Evolutionary conservation across 2,329 filamentous ascomycete species (phyloP).

Genomic region (Daldinia sp.): DNA sequence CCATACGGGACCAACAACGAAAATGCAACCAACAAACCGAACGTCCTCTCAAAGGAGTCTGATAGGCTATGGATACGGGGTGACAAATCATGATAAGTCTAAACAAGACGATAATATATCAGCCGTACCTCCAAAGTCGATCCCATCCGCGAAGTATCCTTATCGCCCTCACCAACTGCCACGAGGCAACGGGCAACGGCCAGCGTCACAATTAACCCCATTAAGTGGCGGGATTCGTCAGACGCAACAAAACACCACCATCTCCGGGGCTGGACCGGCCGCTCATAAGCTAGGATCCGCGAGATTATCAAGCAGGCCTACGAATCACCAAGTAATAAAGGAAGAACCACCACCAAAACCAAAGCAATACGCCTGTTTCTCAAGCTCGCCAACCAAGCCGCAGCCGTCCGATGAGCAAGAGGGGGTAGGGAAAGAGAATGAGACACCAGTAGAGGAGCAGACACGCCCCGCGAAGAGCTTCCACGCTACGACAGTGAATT

Average conservation of each 20-base stretch:
- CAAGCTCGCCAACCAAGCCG: slow-evolving; percentile 59
- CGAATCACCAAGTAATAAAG: slow-evolving; percentile 31
- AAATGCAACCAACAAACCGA: slow-evolving; percentile 36
- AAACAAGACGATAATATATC: slow-evolving; percentile 24
- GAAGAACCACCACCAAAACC: slow-evolving; percentile 42
- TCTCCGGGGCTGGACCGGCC: slow-evolving; percentile 47
- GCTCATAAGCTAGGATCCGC: slow-evolving; percentile 53
- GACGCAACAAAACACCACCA: slow-evolving; percentile 32
- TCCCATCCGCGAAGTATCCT: slow-evolving; percentile 3
- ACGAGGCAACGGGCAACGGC: slow-evolving; percentile 31
- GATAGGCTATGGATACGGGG: slow-evolving; percentile 44
- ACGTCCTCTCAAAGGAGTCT: slow-evolving; percentile 44
- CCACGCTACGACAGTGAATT: slow-evolving; percentile 60
- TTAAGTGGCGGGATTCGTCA: slow-evolving; percentile 10
- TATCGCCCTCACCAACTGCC: slow-evolving; percentile 38
- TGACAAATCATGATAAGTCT: slow-evolving; percentile 46
- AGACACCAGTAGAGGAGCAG: slow-evolving; percentile 45
- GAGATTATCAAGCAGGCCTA: slow-evolving; percentile 47
- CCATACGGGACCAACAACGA: slow-evolving; percentile 28
- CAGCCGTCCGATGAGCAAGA: slow-evolving; percentile 28
- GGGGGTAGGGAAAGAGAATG: slow-evolving; percentile 41
- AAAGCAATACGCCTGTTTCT: slow-evolving; percentile 65
- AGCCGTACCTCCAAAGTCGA: slow-evolving; percentile 3
- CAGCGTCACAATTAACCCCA: slow-evolving; percentile 17
- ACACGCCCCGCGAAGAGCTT: slow-evolving; percentile 55